These are phyloP conservation scores for Eremothecium sinecaudum DNA, from an alignment of 1,139 yeast species.

Conservation along the genomic window DNA sequence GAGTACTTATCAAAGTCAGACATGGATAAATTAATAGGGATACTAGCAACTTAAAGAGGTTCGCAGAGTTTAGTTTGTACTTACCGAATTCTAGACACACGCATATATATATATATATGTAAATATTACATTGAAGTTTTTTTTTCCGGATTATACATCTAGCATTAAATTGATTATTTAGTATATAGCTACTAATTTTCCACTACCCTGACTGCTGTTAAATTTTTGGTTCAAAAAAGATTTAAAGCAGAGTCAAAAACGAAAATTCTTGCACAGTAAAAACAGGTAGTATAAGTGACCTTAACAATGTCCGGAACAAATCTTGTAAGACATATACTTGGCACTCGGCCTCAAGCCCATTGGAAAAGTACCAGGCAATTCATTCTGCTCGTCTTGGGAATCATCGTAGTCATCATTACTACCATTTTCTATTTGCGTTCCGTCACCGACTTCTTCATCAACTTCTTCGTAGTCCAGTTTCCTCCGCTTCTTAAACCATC, in stretches of 20 bases:
- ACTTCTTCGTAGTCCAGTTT: slow-evolving; percentile 19
- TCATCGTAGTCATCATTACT: slow-evolving; percentile 11
- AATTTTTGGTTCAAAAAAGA: no score
- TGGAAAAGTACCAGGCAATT: slow-evolving; percentile 20
- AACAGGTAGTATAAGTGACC: background rate
- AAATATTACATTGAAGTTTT: no score
- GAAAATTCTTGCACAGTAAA: no score
- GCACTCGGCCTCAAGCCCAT: slow-evolving; percentile 27
- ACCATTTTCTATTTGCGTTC: slow-evolving; percentile 9
- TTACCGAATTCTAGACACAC: no score
- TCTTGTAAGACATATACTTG: slow-evolving; percentile 22
- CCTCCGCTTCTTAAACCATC: slow-evolving; percentile 19
- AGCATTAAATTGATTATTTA: no score
- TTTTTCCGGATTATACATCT: no score
- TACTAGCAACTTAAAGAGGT: no score
- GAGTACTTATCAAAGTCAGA: slow-evolving; percentile 61
- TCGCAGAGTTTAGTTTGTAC: no score
- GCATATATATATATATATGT: no score
- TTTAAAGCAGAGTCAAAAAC: slow-evolving; percentile 2
- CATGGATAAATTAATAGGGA: no score
- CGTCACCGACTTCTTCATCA: slow-evolving; percentile 17
- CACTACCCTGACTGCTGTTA: no score
- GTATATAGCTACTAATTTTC: no score
- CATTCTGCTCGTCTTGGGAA: slow-evolving; percentile 15
- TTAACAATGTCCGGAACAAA: slow-evolving; percentile 6